Percentiles rank a stretch among this genome's conserved stretches.
phyloP scores from a whole-genome alignment of 2,329 filamentous ascomycete species.

The Trichoderma hamatum region DNA sequence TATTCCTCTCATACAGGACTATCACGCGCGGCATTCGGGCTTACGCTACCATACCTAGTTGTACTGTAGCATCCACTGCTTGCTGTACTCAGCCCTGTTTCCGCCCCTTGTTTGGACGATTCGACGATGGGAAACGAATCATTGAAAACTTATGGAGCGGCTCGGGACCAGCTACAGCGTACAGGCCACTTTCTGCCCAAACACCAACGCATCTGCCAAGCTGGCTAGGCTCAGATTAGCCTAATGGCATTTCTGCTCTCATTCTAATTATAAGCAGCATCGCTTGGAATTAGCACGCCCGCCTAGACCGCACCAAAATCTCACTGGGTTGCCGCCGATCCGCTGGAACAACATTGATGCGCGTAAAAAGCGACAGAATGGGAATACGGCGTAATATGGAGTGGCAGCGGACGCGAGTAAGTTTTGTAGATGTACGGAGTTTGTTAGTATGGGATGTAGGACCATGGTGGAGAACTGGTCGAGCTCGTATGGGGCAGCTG shows the following conservation, averaged over 20 bases:
- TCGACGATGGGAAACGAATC: background rate
- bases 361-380: background rate
- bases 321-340: conserved; percentile 4
- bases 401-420: background rate
- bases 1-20: background rate
- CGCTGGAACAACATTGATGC: conserved; percentile 1
- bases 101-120: background rate
- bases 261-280: conserved; percentile 1
- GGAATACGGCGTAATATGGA: background rate
- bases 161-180: background rate
- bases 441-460: too few relatives aligned
- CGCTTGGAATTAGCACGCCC: background rate
- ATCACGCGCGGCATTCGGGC: background rate
- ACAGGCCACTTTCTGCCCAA: too few relatives aligned
- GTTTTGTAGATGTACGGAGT: background rate
- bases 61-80: background rate
- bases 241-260: background rate
- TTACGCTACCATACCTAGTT: background rate
- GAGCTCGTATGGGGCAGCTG: background rate
- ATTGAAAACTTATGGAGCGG: background rate
- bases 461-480: background rate
- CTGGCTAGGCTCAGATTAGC: conserved; percentile 8
- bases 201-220: background rate
- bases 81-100: background rate
- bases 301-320: conserved; percentile 19